These are phyloP conservation scores for Kandelia obovata DNA, from an alignment of 345 rosid genomes.

Conservation along the genomic window DNA sequence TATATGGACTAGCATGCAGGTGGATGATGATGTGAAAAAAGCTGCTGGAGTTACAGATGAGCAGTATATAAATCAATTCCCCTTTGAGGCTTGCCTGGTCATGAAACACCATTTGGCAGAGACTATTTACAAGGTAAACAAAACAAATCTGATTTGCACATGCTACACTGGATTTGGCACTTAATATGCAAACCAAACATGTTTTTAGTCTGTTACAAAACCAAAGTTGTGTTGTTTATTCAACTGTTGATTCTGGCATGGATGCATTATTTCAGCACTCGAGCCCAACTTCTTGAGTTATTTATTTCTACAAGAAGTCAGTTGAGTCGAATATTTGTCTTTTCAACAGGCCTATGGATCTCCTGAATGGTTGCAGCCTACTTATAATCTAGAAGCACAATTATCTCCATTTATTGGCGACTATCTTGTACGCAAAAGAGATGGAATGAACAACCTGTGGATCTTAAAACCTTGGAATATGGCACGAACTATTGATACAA, in stretches of 20 bases:
- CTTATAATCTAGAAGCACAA: constrained; percentile 81
- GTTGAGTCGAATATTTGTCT: constrained; percentile 17
- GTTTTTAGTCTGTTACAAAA: constrained; percentile 3
- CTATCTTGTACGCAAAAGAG: constrained; percentile 56
- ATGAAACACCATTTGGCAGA: constrained; percentile 99
- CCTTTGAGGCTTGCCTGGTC: constrained; percentile 91
- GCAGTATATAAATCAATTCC: constrained; percentile 80
- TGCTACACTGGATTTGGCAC: constrained; percentile 1
- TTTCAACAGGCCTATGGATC: constrained; percentile 67
- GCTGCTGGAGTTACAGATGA: constrained; percentile 67
- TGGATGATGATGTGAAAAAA: constrained; percentile 73
- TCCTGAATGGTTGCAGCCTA: constrained; percentile 85
- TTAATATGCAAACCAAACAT: neutral
- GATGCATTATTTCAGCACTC: neutral
- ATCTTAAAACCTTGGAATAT: constrained; percentile 98
- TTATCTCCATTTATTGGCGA: constrained; percentile 81
- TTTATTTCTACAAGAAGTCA: neutral
- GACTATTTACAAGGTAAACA: constrained; percentile 69
- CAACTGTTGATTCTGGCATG: neutral
- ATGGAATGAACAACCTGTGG: constrained; percentile 69
- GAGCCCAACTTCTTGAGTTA: neutral
- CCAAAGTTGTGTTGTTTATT: neutral
- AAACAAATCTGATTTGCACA: constrained; percentile 1
- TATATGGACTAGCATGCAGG: constrained; percentile 88
- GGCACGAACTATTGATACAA: constrained; percentile 95